These are phyloP conservation scores for Metschnikowia gruessii DNA, from an alignment of 805 yeast genomes.

Conservation along the genomic window DNA sequence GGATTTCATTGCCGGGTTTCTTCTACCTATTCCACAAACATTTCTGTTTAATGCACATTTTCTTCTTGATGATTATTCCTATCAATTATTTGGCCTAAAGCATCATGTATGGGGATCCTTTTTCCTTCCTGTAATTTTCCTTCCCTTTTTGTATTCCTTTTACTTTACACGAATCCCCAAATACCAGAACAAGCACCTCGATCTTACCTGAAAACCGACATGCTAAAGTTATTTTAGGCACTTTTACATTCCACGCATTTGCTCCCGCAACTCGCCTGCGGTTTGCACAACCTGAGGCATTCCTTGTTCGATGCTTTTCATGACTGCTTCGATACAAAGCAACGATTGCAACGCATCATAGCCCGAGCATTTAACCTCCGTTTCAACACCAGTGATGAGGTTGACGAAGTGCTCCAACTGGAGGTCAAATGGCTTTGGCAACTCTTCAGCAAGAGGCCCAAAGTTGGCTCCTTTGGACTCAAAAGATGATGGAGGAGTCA, in stretches of 20 bases:
- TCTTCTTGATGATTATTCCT: too few species aligned
- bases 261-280: constrained; percentile 5
- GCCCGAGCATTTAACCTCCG: constrained; percentile 30
- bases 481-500: constrained; percentile 34
- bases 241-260: not conserved
- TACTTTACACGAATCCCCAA: not conserved
- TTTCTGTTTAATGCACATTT: too few species aligned
- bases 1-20: too few species aligned
- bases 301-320: constrained; percentile 31
- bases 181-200: not conserved
- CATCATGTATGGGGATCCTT: not conserved
- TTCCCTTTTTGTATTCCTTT: not conserved
- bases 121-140: not conserved
- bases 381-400: constrained; percentile 28
- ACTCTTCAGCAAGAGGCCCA: constrained; percentile 5
- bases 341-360: constrained; percentile 35
- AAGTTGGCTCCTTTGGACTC: constrained; percentile 20
- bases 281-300: constrained; percentile 22
- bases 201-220: constrained; percentile 1
- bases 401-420: constrained; percentile 40
- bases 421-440: constrained; percentile 35
- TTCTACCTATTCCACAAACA: too few species aligned
- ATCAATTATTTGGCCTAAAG: too few species aligned
- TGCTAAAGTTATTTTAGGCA: not conserved
- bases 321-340: constrained; percentile 36